These are phyloP conservation scores for Nannochloris sp. DNA, from an alignment of 139 green algal species.

Conservation along the genomic window DNA sequence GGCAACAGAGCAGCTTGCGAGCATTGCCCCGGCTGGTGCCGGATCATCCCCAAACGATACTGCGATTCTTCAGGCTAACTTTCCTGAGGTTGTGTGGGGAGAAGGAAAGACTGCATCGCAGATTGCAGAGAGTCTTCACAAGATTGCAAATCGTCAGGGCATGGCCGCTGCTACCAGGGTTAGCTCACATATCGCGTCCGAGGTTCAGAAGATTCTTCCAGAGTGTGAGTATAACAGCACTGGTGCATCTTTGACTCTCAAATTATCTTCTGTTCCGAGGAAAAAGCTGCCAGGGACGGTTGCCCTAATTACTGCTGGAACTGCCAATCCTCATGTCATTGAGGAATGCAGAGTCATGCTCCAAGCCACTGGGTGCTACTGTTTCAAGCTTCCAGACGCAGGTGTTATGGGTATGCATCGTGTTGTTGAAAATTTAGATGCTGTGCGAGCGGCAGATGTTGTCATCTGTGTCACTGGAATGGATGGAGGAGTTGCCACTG, in stretches of 20 bases:
- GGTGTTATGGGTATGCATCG: conserved; percentile 54
- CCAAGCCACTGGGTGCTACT: conserved; percentile 54
- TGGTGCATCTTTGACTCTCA: conserved; percentile 25
- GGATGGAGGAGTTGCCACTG: conserved; percentile 54
- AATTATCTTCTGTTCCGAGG: conserved; percentile 22
- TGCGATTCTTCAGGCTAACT: conserved; percentile 21
- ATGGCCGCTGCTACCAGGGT: conserved; percentile 57
- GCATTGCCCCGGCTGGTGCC: background rate
- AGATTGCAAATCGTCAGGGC: conserved; percentile 30
- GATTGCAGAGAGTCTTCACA: conserved; percentile 35
- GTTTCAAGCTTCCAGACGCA: conserved; percentile 48
- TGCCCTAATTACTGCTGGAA: conserved; percentile 56
- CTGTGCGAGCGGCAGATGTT: conserved; percentile 58
- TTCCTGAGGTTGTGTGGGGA: conserved; percentile 55
- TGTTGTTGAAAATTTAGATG: conserved; percentile 29
- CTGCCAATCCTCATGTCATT: conserved; percentile 41
- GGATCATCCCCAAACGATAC: background rate
- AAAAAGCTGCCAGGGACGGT: conserved; percentile 58
- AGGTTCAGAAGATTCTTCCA: conserved; percentile 15
- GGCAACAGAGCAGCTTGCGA: conserved; percentile 18
- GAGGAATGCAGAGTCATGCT: conserved; percentile 63
- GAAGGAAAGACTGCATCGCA: conserved; percentile 40
- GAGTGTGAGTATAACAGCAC: conserved; percentile 43
- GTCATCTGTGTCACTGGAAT: conserved; percentile 71
- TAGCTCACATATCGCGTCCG: conserved; percentile 14